Evolutionary conservation across 2,329 filamentous ascomycete genomes (phyloP).

Genomic region (Botrytis galanthina): DNA sequence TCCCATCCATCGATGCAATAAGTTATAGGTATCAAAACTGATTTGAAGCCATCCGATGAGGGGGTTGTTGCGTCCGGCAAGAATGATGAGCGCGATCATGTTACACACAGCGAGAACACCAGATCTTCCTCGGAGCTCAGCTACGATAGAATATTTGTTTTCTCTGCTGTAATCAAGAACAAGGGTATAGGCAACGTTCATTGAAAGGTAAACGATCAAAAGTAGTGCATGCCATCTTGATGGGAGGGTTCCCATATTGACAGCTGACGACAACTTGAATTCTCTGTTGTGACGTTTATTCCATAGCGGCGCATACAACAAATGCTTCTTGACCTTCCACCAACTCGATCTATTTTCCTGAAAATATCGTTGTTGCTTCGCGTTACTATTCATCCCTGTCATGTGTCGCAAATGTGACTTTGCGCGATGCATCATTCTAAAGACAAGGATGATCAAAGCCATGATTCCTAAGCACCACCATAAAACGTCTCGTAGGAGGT

Average conservation of each 20-base stretch:
- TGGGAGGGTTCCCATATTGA: slow-evolving; percentile 62
- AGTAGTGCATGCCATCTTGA: slow-evolving; percentile 62
- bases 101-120: slow-evolving; percentile 84
- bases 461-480: slow-evolving; percentile 61
- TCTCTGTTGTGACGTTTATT: slow-evolving; percentile 67
- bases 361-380: slow-evolving; percentile 58
- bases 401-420: slow-evolving; percentile 59
- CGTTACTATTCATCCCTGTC: slow-evolving; percentile 54
- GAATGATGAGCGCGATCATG: slow-evolving; percentile 85
- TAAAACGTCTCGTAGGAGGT: slow-evolving; percentile 54
- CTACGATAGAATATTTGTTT: slow-evolving; percentile 64
- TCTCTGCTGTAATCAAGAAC: slow-evolving; percentile 57
- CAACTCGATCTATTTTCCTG: slow-evolving; percentile 54
- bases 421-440: slow-evolving; percentile 53
- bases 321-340: slow-evolving; percentile 60
- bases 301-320: slow-evolving; percentile 63
- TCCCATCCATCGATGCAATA: slow-evolving; percentile 80
- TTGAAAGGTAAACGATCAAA: slow-evolving; percentile 55
- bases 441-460: slow-evolving; percentile 51
- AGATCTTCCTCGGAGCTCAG: slow-evolving; percentile 80
- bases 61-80: slow-evolving; percentile 91
- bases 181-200: slow-evolving; percentile 63
- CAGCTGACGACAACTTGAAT: slow-evolving; percentile 57
- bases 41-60: slow-evolving; percentile 78
- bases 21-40: slow-evolving; percentile 96